Base-by-base conservation (phyloP, 2,329 filamentous ascomycete genomes). In the Myriosclerotinia scirpicola region DNA sequence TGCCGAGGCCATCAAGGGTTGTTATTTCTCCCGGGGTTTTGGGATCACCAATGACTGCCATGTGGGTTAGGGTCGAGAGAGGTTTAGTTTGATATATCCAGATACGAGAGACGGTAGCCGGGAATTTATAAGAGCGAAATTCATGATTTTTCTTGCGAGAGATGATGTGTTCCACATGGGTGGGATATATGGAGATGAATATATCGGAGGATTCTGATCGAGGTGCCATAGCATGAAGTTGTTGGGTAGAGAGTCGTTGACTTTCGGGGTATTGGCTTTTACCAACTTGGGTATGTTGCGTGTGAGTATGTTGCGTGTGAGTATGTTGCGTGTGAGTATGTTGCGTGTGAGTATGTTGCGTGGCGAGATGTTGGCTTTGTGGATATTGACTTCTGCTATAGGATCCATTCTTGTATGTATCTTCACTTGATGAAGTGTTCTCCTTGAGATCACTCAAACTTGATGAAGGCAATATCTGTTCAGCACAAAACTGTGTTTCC, bases 41-140 rank as follows among this genome's bases (percentile, higher is more conserved):
- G 0, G 81, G 78, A 0, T 78, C 74, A 0, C 83, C 79, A 20
- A 88, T 80, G 14, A 80, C 80, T 17, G 85, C 86, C 81, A 89
- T 86, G 72, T 88, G 88, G 63, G 79, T 82, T 11, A 90, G 75
- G 65, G 83, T 76, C n/a, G 76, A 79, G 12, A 76, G 73, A 0
- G 80, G 83, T 42, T 73, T 77, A 20, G 79, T 84, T 20, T 81
- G 80, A 70, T 87, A 87, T 20, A 90, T 79, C 87, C 87, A 90
- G 71, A 88, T 80, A n/a, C 87, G 85, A 22, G 76, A 79, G 6
- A 88, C 84, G 20, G 81, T 79, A 3, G 78, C 73, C 1, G 85
- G 84, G 30, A 90, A 81, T 59, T 80, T 81, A 77, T 84, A 88
- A 20, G 78, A 76, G 54, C 86, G 80, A 67, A 84, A 83, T 63